A percentile compares a stretch with the other conserved stretches of the same genome.
phyloP scores from a whole-genome alignment of 768 basidiomycete species.

The Cytidiella melzeri region DNA sequence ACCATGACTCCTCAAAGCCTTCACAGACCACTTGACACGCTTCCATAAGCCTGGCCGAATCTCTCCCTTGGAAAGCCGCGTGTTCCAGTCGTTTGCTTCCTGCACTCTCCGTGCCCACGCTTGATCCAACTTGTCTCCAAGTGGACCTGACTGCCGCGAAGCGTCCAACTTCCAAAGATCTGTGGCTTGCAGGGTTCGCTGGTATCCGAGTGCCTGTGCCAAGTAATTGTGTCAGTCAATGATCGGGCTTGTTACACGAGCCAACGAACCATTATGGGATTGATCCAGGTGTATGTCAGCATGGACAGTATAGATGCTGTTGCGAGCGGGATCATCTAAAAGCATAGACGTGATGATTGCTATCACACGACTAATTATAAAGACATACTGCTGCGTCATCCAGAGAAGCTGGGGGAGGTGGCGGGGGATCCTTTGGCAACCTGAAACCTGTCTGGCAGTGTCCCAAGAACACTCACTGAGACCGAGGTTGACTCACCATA shows the following conservation, averaged over 20 bases:
- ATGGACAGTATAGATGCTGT: constrained; percentile 51
- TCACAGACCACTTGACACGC: constrained; percentile 37
- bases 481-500: constrained; percentile 39
- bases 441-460: constrained; percentile 23
- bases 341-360: not conserved
- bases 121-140: constrained; percentile 49
- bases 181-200: constrained; percentile 65
- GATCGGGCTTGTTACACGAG: not conserved
- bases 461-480: not conserved
- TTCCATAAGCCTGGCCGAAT: constrained; percentile 34
- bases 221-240: not conserved
- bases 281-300: constrained; percentile 63
- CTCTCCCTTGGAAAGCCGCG: constrained; percentile 37
- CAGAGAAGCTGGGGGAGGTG: constrained; percentile 47
- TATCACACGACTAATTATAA: not conserved
- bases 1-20: constrained; percentile 12
- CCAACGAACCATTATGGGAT: constrained; percentile 44
- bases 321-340: constrained; percentile 50
- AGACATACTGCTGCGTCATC: constrained; percentile 44
- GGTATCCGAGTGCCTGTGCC: constrained; percentile 54
- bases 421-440: constrained; percentile 55
- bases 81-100: constrained; percentile 53
- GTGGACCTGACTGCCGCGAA: constrained; percentile 38
- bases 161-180: constrained; percentile 68
- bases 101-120: constrained; percentile 45